Percentiles rank a stretch among this genome's conserved stretches.
These are phyloP conservation scores for Puccinia coronata DNA, from an alignment of 1,284 basidiomycete genomes.

Conservation along the genomic window DNA sequence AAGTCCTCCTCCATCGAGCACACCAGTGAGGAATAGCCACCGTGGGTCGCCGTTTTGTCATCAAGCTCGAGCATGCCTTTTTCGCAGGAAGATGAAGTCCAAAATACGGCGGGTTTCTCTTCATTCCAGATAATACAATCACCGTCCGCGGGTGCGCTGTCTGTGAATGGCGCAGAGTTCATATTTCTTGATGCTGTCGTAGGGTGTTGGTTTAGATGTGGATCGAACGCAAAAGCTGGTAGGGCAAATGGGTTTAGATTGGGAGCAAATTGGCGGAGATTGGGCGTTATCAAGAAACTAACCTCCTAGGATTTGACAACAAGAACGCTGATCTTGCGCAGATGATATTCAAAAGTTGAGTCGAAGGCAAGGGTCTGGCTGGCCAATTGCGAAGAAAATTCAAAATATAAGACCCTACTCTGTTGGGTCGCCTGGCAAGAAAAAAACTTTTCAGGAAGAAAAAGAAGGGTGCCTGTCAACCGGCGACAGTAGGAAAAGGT, in stretches of 20 bases:
- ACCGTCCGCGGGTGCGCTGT: background rate
- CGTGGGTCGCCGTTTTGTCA: background rate
- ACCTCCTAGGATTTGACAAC: background rate
- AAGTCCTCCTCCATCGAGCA: constrained; percentile 3
- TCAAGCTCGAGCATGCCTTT: background rate
- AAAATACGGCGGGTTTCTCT: background rate
- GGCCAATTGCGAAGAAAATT: too few relatives aligned
- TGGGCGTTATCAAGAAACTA: background rate
- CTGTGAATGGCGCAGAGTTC: background rate
- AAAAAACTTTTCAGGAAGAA: too few relatives aligned
- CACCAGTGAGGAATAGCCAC: background rate
- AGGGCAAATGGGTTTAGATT: background rate
- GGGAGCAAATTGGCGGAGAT: too few relatives aligned
- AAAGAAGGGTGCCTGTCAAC: background rate
- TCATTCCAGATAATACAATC: constrained; percentile 10
- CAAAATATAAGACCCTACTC: too few relatives aligned
- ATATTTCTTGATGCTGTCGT: background rate
- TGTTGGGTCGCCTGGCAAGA: too few relatives aligned
- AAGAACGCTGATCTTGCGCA: background rate
- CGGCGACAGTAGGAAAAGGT: constrained; percentile 4
- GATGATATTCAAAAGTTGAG: background rate
- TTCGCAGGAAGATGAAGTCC: background rate
- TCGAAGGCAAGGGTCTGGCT: background rate
- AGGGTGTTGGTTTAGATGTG: background rate
- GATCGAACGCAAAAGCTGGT: background rate